Evolutionary conservation across 495 filamentous ascomycete genomes (phyloP).

Genomic region (Tuber aestivum): DNA sequence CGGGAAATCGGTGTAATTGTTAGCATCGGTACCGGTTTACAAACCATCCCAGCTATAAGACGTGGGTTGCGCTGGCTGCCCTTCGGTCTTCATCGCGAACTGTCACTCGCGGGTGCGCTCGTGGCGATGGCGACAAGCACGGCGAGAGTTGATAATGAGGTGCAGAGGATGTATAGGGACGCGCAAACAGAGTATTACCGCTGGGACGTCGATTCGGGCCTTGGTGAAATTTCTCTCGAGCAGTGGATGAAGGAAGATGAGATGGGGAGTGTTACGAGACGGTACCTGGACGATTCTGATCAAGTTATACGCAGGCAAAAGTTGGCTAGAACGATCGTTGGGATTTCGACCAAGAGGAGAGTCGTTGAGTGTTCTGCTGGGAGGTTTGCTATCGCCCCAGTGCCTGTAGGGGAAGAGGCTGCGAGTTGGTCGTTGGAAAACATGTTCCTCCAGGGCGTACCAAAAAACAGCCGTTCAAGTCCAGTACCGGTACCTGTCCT

Average conservation of each 20-base stretch:
- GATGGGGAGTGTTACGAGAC: constrained; percentile 25
- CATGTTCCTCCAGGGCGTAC: constrained; percentile 7
- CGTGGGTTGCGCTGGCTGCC: constrained; percentile 14
- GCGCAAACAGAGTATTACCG: constrained; percentile 29
- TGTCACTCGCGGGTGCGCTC: constrained; percentile 20
- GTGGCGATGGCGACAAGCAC: constrained; percentile 32
- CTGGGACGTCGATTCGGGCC: constrained; percentile 27
- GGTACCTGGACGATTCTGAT: constrained; percentile 29
- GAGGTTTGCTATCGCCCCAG: constrained; percentile 10
- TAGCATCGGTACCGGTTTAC: constrained; percentile 74
- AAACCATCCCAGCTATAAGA: constrained; percentile 32
- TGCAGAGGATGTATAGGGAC: constrained; percentile 32
- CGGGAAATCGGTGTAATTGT: constrained; percentile 86
- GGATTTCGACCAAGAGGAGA: constrained; percentile 18
- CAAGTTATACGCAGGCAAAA: constrained; percentile 20
- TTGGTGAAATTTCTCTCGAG: constrained; percentile 26
- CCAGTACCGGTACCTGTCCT: constrained; percentile 20
- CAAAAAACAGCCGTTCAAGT: background rate
- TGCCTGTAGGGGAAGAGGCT: background rate
- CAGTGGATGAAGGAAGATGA: constrained; percentile 35
- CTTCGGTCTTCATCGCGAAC: constrained; percentile 16
- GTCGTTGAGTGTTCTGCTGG: constrained; percentile 27
- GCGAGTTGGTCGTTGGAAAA: constrained; percentile 24
- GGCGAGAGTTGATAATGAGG: constrained; percentile 25
- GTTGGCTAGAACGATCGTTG: constrained; percentile 20